Evolutionary conservation across 257 asterid genomes (phyloP), one percentile per base, ranked within the genome.

Genomic region (Anisodus acutangulus): DNA sequence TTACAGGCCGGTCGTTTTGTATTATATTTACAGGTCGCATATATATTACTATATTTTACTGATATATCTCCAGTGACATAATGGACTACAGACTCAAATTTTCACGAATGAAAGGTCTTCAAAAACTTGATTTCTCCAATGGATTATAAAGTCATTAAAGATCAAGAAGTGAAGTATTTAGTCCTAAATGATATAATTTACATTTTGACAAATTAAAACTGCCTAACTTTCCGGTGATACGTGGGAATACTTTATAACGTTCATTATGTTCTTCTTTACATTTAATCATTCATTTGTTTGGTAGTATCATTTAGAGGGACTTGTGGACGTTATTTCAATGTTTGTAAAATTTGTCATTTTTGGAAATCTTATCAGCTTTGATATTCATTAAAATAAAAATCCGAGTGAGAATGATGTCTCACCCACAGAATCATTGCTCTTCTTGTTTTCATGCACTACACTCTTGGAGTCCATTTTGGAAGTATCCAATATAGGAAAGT

Each of bases 371-470:
- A 26, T 76, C 10, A 6, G 22, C 63, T 76, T 26, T 51, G 0
- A 51, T 31, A 31, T 22, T 76, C 47, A 12, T 6, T 51, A 49
- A 49, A 74, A 76, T 51, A 70, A 64, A 85, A 35, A 90, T 91
- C 88, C 59, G 16, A 37, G 37, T 74, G 93, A 91, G 83, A 82
- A 71, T 76, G 91, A 89, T 87, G 87, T 89, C 86, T 78, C 83
- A 90, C 88, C 94, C 26, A 49, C 87, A 86, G 58, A 41, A 91
- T 91, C 93, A 78, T 84, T 71, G 47, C 76, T 78, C 80, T 66
- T 63, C 15, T 31, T 49, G 59, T 86, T 81, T 43, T 9, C 80
- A 60, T 31, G 35, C 45, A 41, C 45, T 41, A 41, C 45, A 41
- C 45, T 41, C 4, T 4, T 41, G 6, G 45, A 41, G 45, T 41